Base-by-base conservation (phyloP, 108 stramenopile species). In the Nitzschia inconspicua region DNA sequence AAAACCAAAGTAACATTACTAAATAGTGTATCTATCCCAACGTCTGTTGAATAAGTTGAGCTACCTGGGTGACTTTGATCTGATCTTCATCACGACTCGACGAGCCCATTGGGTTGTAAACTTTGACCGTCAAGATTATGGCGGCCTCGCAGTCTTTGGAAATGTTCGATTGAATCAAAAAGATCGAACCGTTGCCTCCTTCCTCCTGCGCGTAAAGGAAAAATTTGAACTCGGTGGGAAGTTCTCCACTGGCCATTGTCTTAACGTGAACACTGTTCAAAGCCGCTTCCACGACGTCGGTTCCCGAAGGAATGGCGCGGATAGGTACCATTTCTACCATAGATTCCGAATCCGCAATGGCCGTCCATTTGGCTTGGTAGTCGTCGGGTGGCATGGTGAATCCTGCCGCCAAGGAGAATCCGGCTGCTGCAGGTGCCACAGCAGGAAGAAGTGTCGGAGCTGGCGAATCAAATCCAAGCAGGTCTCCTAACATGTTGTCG, bases 191-290 rank as follows among this genome's bases (percentile, higher is more conserved):
- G 7, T 57, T 46, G 22, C 50, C 52, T 25, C 59, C 64, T 32
- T 93, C 87, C 55, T 86, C 67, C 20, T 35, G 23, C 3, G 83
- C 83, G 46, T 91, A 96, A 31, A 96, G 51, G 66, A 91, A 96
- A 70, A 96, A 88, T 61, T 96, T 96, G 76, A 91, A 80, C 57
- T 93, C 89, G 2, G 63, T 70, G 7, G 81, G 82, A 41, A 93
- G 65, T 52, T 96, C 93, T 43, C 95, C 95, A 63, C 91, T 93
- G 0, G 95, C 95, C 89, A 96, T 96, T 29, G 93, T 94, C 46
- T 69, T 65, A 23, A 96, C 60, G 47, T 65, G 51, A 43, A 63
- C 51, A 10, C 51, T 46, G 6, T 77, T 65, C 36, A 94, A 55
- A 6, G 75, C 61, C 4, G 51, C 28, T 62, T 96, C 95, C 20